Conservation (phyloP, 225 moss, liverwort and hornwort genomes). For the Lunularia cruciata region DNA sequence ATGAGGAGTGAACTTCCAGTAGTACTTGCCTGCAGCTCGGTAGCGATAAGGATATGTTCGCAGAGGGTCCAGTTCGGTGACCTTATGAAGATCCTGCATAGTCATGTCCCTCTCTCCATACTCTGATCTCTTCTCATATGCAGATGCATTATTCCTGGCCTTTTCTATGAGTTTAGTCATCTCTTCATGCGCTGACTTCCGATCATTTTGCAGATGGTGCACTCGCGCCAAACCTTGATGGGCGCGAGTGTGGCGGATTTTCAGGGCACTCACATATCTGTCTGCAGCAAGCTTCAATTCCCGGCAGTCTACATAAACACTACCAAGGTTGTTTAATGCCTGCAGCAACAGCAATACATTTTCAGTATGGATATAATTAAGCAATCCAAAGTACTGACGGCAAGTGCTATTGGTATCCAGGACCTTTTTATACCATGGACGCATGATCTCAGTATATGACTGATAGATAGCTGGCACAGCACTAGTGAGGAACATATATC, state of each 20-base stretch:
- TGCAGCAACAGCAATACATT: constrained; percentile 33
- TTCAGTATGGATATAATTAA: too few relatives aligned
- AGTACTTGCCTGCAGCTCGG: constrained; percentile 87
- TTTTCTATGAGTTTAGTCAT: constrained; percentile 99
- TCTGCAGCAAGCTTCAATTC: constrained; percentile 93
- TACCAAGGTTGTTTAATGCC: constrained; percentile 98
- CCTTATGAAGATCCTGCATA: constrained; percentile 91
- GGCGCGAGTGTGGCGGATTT: constrained; percentile 94
- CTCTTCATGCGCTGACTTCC: constrained; percentile 91
- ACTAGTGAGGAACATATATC: background rate
- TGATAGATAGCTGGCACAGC: background rate
- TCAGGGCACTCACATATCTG: constrained; percentile 93
- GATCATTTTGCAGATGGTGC: constrained; percentile 84
- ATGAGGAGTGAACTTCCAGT: background rate
- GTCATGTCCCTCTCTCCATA: constrained; percentile 98
- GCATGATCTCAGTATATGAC: constrained; percentile 7
- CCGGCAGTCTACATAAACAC: constrained; percentile 96
- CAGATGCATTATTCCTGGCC: constrained; percentile 97
- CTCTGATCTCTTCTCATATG: constrained; percentile 96
- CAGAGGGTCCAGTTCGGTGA: constrained; percentile 88
- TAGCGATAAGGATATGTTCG: constrained; percentile 97
- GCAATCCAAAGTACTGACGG: too few relatives aligned
- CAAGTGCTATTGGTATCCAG: too few relatives aligned
- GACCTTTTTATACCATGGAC: too few relatives aligned
- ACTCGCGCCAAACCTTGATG: constrained; percentile 99